These are phyloP conservation scores for Dunaliella primolecta DNA, from an alignment of 139 green algal genomes.

Conservation along the genomic window DNA sequence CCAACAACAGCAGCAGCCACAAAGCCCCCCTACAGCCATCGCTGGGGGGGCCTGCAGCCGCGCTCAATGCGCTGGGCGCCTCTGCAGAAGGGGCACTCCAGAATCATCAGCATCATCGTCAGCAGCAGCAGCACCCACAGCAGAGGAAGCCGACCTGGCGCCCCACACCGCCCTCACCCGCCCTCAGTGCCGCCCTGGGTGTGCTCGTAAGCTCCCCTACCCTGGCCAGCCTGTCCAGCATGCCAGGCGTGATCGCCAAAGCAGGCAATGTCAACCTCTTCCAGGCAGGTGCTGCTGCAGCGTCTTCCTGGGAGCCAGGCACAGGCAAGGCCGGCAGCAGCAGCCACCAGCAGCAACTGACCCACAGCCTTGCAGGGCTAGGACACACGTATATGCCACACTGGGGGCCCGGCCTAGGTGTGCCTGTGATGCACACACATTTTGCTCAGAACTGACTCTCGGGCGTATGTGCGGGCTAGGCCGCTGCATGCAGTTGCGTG, in stretches of 20 bases:
- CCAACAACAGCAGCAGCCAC: neutral
- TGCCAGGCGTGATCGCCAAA: neutral
- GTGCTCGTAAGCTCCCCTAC: constrained; percentile 9
- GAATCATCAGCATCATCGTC: neutral
- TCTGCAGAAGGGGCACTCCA: neutral
- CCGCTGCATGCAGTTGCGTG: no score
- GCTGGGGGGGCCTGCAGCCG: neutral
- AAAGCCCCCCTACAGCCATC: neutral
- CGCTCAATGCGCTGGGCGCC: neutral
- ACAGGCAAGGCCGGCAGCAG: neutral
- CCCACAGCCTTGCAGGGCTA: no score
- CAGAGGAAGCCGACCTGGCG: neutral
- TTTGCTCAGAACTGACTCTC: no score
- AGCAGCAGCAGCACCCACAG: neutral
- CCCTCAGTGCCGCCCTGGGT: neutral
- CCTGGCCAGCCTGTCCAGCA: constrained; percentile 2
- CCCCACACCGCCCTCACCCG: neutral
- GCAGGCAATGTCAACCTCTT: neutral
- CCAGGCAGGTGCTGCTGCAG: neutral
- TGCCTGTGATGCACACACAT: no score
- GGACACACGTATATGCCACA: no score
- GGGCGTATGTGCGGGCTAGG: no score
- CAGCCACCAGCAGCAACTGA: neutral
- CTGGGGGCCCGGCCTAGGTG: no score
- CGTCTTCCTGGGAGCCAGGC: no score